Evolutionary conservation across 495 filamentous ascomycete species (phyloP).

Genomic region (Tuber umbilicatum): DNA sequence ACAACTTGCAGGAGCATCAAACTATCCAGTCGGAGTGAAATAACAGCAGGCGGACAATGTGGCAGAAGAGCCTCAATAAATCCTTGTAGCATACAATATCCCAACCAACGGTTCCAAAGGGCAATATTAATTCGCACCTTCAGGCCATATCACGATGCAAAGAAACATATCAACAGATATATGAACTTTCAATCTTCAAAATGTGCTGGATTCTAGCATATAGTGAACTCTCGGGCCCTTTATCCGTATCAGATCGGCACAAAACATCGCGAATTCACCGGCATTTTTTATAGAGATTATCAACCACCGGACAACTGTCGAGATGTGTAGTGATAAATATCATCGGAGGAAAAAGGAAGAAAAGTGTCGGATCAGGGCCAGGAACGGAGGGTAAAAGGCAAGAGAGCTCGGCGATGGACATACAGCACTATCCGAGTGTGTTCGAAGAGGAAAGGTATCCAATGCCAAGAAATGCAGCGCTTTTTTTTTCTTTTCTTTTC

Average conservation of each 20-base stretch:
- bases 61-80: conserved; percentile 1
- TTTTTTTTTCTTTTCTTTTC: background rate
- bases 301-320: background rate
- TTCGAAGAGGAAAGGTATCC: background rate
- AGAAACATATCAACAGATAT: background rate
- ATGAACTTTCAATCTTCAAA: background rate
- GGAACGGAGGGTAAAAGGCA: conserved; percentile 1
- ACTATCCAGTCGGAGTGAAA: background rate
- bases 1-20: background rate
- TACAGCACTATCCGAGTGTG: no score
- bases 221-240: background rate
- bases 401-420: background rate
- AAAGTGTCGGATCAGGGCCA: conserved; percentile 3
- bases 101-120: background rate
- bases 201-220: background rate
- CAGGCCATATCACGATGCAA: background rate
- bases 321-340: background rate
- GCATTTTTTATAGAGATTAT: background rate
- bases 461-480: background rate
- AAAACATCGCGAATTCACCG: background rate
- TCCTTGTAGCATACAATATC: background rate
- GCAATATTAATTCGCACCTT: conserved; percentile 1
- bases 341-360: conserved; percentile 1
- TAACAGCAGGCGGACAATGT: background rate
- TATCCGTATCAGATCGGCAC: background rate